Percentiles rank a stretch among this genome's conserved stretches.
These are phyloP conservation scores for Chlorophyllum brunneum DNA, from an alignment of 768 basidiomycete genomes.

Conservation along the genomic window DNA sequence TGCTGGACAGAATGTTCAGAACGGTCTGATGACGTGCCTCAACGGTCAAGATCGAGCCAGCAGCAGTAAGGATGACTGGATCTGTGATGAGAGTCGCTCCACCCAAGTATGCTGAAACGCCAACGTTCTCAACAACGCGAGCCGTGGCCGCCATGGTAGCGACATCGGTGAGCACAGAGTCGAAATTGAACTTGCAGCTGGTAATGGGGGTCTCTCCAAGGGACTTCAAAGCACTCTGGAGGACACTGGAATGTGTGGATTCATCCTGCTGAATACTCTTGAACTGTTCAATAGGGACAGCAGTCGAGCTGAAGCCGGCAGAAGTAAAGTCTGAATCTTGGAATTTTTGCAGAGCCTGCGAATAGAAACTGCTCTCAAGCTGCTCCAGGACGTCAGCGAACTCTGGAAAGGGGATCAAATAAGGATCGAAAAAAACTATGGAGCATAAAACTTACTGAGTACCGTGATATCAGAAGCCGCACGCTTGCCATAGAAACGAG, in stretches of 20 bases:
- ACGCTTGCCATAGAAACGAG: slow-evolving; percentile 36
- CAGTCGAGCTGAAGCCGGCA: slow-evolving; percentile 59
- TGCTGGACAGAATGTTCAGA: slow-evolving; percentile 62
- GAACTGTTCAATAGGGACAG: slow-evolving; percentile 60
- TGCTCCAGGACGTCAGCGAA: slow-evolving; percentile 77
- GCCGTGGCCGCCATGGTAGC: slow-evolving; percentile 66
- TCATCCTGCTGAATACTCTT: slow-evolving; percentile 60
- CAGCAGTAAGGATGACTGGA: slow-evolving; percentile 57
- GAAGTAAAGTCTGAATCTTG: slow-evolving; percentile 53
- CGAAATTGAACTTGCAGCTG: slow-evolving; percentile 68
- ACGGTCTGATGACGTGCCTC: slow-evolving; percentile 84
- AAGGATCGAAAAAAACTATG: neutral
- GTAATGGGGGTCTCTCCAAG: slow-evolving; percentile 52
- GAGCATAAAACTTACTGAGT: slow-evolving; percentile 45
- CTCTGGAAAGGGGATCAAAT: slow-evolving; percentile 34
- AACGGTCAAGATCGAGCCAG: slow-evolving; percentile 70
- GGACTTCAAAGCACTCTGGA: slow-evolving; percentile 49
- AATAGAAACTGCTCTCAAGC: slow-evolving; percentile 67
- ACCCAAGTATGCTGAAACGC: slow-evolving; percentile 75
- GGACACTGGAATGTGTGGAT: slow-evolving; percentile 48
- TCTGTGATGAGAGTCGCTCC: slow-evolving; percentile 61
- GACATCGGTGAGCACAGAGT: slow-evolving; percentile 57
- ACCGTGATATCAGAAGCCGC: slow-evolving; percentile 46
- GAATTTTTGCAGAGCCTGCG: slow-evolving; percentile 63
- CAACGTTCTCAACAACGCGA: slow-evolving; percentile 72